Base-by-base conservation (phyloP, 108 stramenopile species). In the Aurantiochytrium sp. region DNA sequence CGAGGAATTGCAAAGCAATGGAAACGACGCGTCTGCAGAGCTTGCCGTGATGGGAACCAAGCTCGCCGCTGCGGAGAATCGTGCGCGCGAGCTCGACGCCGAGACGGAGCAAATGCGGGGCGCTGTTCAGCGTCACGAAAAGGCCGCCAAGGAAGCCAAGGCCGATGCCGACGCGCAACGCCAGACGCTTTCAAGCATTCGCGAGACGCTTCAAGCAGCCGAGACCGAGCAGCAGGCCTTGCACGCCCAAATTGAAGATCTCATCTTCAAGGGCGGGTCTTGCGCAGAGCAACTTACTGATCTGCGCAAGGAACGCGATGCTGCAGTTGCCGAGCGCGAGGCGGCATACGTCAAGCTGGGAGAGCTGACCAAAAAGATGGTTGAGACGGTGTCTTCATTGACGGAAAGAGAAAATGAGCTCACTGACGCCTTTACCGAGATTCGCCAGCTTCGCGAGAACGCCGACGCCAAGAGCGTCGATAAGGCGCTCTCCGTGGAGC, bases 261-360 rank as follows among this genome's bases (percentile, higher is more conserved):
- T 83, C 73, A 83, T 83, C 73, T 83, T 83, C 49, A 83, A 83
- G 73, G 73, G 73, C 49, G 73, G 73, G 47, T 83, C 73, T 10
- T 83, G 73, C 49, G 73, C 73, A 21, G 73, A 83, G 49, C 73
- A 83, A 21, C 73, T 83, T 21, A 83, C 49, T 0, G 73, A 45
- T 28, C 49, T 83, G 6, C 73, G 73, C 47, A 83, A 21, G 21
- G 73, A 83, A 21, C 73, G 73, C 73, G 73, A 83, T 21, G 10
- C 6, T 21, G 73, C 73, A 44, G 47, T 83, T 8, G 5, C 44
- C 23, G 73, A 83, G 73, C 73, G 73, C 25, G 73, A 83, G 49
- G 21, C 16, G 5, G 44, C 73, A 14, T 83, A 51, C 1, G 21
- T 21, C 47, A 83, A 83, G 73, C 73, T 83, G 42, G 49, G 42